Percentiles rank a stretch among this genome's conserved stretches.
Evolutionary conservation across 2,329 filamentous ascomycete species (phyloP).

Genomic region (Fusarium burgessii): DNA sequence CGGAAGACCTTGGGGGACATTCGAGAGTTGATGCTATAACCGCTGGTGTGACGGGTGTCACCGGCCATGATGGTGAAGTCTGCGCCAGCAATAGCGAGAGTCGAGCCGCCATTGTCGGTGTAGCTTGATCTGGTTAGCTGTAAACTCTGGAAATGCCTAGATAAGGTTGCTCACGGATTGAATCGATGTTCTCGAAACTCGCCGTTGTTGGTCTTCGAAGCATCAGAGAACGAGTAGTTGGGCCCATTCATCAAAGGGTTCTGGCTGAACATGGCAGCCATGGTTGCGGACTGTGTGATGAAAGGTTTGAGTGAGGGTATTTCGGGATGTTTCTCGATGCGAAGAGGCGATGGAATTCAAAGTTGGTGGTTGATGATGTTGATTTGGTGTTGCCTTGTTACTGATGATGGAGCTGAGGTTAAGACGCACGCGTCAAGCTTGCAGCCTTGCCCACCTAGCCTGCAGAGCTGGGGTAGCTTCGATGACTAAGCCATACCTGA

Average conservation of each 20-base stretch:
- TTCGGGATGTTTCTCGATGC: slow-evolving; percentile 9
- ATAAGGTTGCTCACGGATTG: slow-evolving; percentile 77
- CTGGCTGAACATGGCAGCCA: slow-evolving; percentile 77
- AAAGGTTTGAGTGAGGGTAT: background rate
- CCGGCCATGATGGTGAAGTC: slow-evolving; percentile 97
- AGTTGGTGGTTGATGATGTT: slow-evolving; percentile 27
- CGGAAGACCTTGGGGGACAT: slow-evolving; percentile 97
- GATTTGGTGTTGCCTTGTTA: slow-evolving; percentile 40
- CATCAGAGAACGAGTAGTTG: slow-evolving; percentile 76
- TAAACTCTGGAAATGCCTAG: background rate
- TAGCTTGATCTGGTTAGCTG: slow-evolving; percentile 69
- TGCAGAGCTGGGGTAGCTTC: slow-evolving; percentile 50
- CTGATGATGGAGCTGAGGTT: slow-evolving; percentile 46
- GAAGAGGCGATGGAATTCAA: slow-evolving; percentile 14
- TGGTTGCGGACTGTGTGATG: slow-evolving; percentile 51
- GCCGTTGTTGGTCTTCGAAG: slow-evolving; percentile 64
- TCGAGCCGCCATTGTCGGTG: slow-evolving; percentile 97
- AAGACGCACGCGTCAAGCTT: slow-evolving; percentile 59
- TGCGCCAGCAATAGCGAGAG: slow-evolving; percentile 91
- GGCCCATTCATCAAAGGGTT: slow-evolving; percentile 76
- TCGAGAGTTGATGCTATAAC: slow-evolving; percentile 99
- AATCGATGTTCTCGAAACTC: slow-evolving; percentile 82
- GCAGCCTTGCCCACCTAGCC: slow-evolving; percentile 61
- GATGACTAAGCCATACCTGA: slow-evolving; percentile 55
- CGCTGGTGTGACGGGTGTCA: slow-evolving; percentile 94